Evolutionary conservation across 306 rosid genomes (phyloP).

Genomic region (Arachis hypogaea): DNA sequence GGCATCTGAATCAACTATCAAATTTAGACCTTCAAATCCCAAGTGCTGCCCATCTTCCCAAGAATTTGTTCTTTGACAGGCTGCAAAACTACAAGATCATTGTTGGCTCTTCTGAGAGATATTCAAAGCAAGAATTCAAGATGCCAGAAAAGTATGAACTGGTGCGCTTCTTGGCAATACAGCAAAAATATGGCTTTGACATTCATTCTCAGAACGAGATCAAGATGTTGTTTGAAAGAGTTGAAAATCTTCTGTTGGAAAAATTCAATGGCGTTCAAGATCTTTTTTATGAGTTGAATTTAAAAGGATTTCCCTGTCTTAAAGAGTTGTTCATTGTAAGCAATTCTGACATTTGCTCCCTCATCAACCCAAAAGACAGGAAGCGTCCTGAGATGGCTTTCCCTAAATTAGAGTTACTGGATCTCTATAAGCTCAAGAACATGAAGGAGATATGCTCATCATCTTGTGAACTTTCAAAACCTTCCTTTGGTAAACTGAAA

Average conservation of each 20-base stretch:
- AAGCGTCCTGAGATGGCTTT: conserved; percentile 16
- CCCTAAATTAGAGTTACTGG: conserved; percentile 37
- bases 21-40: conserved; percentile 41
- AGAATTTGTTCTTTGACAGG: conserved; percentile 29
- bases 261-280: conserved; percentile 25
- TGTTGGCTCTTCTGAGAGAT: conserved; percentile 39
- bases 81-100: conserved; percentile 40
- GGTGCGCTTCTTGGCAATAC: conserved; percentile 33
- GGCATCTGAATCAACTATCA: conserved; percentile 28
- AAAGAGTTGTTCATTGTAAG: conserved; percentile 38
- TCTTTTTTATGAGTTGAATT: conserved; percentile 18
- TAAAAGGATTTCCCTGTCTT: conserved; percentile 42
- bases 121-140: conserved; percentile 20
- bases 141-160: conserved; percentile 33
- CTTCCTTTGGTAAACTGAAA: conserved; percentile 42
- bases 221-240: conserved; percentile 39
- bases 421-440: conserved; percentile 18
- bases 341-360: neutral
- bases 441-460: conserved; percentile 5
- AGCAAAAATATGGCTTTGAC: conserved; percentile 1
- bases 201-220: conserved; percentile 38
- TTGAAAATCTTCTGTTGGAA: conserved; percentile 41
- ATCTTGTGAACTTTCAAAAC: conserved; percentile 8
- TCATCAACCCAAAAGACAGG: conserved; percentile 28
- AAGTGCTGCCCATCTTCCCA: conserved; percentile 15